phyloP scores from a whole-genome alignment of 73 alveolate genomes.

The Paramecium sexaurelia region DNA sequence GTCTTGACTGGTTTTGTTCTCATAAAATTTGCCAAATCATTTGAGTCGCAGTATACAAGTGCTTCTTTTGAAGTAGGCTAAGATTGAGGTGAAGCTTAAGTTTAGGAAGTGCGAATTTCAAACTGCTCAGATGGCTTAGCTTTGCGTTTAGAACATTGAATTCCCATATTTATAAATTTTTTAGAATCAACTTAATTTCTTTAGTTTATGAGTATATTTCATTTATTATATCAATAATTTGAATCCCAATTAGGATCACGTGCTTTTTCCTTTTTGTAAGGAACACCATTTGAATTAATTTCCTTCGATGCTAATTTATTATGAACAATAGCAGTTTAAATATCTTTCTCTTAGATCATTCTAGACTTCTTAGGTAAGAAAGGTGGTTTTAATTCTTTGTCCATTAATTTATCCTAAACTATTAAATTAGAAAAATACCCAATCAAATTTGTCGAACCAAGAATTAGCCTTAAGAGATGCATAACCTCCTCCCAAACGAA shows the following conservation, averaged over 20 bases:
- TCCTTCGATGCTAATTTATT: constrained; percentile 40
- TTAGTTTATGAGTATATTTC: not conserved
- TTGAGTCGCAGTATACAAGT: not conserved
- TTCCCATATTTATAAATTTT: not conserved
- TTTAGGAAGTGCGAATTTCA: not conserved
- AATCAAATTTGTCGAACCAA: constrained; percentile 73
- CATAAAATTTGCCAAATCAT: not conserved
- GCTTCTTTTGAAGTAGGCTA: not conserved
- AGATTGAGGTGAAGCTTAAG: not conserved
- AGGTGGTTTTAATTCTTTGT: constrained; percentile 56
- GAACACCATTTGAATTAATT: not conserved
- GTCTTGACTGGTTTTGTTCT: not conserved
- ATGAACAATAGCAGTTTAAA: not conserved
- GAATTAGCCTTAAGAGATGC: constrained; percentile 67
- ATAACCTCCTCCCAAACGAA: constrained; percentile 66
- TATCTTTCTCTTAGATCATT: constrained; percentile 12
- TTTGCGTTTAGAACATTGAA: constrained; percentile 27
- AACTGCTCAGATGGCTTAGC: not conserved
- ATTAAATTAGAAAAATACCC: constrained; percentile 21
- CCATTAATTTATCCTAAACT: constrained; percentile 42
- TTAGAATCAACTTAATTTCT: not conserved
- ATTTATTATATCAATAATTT: constrained; percentile 41
- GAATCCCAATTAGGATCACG: constrained; percentile 66
- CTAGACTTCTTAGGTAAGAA: constrained; percentile 41
- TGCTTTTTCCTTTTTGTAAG: constrained; percentile 60